Base-by-base conservation (phyloP, 1,284 basidiomycete genomes). In the Phellopilus nigrolimitatus region DNA sequence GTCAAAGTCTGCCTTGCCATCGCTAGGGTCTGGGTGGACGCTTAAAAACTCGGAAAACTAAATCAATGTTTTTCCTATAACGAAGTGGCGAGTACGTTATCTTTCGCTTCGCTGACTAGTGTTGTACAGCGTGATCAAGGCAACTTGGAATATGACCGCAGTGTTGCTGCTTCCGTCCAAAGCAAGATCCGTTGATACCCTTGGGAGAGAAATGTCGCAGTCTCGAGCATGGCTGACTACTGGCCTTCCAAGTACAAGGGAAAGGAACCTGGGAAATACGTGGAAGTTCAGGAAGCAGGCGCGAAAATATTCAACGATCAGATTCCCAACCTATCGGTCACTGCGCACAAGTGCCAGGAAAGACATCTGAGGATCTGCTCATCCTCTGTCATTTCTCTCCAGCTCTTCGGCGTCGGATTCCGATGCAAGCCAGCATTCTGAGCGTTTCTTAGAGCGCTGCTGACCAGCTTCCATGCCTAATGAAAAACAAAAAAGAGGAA, bases 401-500 rank as follows among this genome's bases (percentile, higher is more conserved):
- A 76, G 42, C 68, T 67, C 19, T 60, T 60, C 69, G 72, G 72
- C 10, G 66, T 67, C 2, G 74, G 73, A 60, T 78, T 76, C 39
- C 34, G 68, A 57, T 79, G 75, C 61, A 80, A 66, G 1, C 76
- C 76, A 15, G 75, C 65, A 10, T 75, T 69, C 58, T 74, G 66
- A 6, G 75, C 77, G 44, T 65, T 68, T 25, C 75, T 65, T 30
- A 76, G 61, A 8, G 69, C 71, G 38, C 60, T 64, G 0, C 76
- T 75, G 13, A 71, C 63, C 31, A 79, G 56, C 62, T 76, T 76
- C 76, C 77, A 79, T 1, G 75, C 74, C 58, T 79, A 75, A n/a
- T n/a, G n/a, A n/a, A n/a, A n/a, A n/a, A n/a, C n/a, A 55, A 73
- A 75, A 24, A 44, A 15, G 34, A 37, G 36, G n/a, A 22, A 37